These are phyloP conservation scores for Claviceps sp. DNA, from an alignment of 2,329 filamentous ascomycete genomes.

Conservation along the genomic window DNA sequence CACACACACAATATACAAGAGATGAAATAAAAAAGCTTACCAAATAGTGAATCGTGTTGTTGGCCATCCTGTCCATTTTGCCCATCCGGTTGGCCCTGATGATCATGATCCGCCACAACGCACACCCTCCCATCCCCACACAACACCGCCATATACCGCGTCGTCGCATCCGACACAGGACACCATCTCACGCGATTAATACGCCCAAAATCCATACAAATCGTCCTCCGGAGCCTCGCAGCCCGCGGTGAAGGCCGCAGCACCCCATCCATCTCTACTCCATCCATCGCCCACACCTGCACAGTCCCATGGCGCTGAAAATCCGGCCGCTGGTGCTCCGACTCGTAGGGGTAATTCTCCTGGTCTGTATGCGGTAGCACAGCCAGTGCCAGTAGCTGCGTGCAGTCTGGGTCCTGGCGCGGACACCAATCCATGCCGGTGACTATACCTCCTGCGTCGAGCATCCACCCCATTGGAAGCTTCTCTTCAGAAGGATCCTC, in stretches of 20 bases:
- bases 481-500: slow-evolving; percentile 12
- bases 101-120: slow-evolving; percentile 24
- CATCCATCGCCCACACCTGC: slow-evolving; percentile 38
- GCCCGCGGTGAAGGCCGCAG: slow-evolving; percentile 19
- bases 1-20: slow-evolving; percentile 11
- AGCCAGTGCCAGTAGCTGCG: slow-evolving; percentile 38
- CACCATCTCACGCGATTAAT: slow-evolving; percentile 36
- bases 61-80: too few species aligned
- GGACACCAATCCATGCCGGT: slow-evolving; percentile 41
- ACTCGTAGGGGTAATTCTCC: slow-evolving; percentile 25
- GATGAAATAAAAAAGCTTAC: slow-evolving; percentile 18
- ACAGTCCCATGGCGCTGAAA: slow-evolving; percentile 32
- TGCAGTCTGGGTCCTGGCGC: slow-evolving; percentile 17
- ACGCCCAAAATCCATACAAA: slow-evolving; percentile 39
- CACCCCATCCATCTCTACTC: slow-evolving; percentile 12
- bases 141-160: slow-evolving; percentile 33
- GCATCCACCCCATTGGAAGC: slow-evolving; percentile 33
- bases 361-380: slow-evolving; percentile 39
- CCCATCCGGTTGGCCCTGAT: not conserved
- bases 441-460: slow-evolving; percentile 41
- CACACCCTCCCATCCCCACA: slow-evolving; percentile 37
- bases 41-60: slow-evolving; percentile 20
- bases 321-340: slow-evolving; percentile 22
- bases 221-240: slow-evolving; percentile 27
- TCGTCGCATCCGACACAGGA: not conserved